Conservation (phyloP, 208 protist genomes). For the Leishmania tarentolae region DNA sequence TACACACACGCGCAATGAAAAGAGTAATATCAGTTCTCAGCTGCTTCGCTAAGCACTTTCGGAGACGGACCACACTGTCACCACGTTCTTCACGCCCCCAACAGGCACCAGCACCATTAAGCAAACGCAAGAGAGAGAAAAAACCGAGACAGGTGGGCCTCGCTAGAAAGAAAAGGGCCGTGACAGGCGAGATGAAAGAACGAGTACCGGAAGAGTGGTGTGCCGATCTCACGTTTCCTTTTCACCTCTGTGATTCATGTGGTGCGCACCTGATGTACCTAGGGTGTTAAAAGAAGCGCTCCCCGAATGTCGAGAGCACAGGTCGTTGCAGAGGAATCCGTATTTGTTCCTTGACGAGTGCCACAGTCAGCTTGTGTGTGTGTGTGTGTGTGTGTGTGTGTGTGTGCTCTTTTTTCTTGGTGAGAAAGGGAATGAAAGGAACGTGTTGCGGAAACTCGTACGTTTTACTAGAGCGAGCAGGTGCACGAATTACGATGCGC, state of each 20-base stretch:
- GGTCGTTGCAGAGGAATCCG: neutral
- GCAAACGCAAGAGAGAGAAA: neutral
- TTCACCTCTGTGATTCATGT: neutral
- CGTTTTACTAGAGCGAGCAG: neutral
- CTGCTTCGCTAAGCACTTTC: neutral
- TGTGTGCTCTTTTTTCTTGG: too few species aligned
- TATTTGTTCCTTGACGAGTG: neutral
- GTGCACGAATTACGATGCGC: neutral
- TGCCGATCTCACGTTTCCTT: neutral
- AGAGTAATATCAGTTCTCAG: neutral
- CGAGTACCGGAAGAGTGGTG: neutral
- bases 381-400: too few species aligned
- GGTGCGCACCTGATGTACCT: neutral
- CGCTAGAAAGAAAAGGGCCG: neutral
- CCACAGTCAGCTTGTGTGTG: neutral
- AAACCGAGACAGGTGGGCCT: neutral
- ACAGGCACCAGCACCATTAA: neutral
- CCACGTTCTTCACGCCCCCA: neutral
- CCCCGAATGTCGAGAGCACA: neutral
- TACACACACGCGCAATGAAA: neutral
- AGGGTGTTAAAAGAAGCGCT: neutral
- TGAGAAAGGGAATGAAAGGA: neutral
- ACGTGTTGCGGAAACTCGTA: neutral
- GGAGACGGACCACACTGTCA: neutral
- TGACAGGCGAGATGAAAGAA: neutral